phyloP scores from a whole-genome alignment of 1,139 yeast genomes.

The Saccharomyces pastorianus region DNA sequence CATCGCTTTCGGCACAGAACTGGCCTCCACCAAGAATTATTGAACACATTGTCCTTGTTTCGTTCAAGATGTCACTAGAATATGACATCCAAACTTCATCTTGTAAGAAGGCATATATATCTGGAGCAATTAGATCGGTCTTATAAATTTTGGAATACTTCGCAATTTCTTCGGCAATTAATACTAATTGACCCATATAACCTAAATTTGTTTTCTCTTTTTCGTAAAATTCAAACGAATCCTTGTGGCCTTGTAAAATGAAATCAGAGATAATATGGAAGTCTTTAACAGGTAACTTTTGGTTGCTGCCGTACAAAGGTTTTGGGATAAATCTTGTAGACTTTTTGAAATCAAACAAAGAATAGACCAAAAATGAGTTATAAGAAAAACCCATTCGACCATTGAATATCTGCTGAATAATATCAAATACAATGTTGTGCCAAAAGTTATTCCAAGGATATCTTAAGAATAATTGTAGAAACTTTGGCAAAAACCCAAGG shows the following conservation, averaged over 20 bases:
- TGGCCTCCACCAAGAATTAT: constrained; percentile 71
- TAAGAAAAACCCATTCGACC: constrained; percentile 93
- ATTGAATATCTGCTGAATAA: constrained; percentile 89
- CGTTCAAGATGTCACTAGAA: constrained; percentile 76
- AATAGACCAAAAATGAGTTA: constrained; percentile 63
- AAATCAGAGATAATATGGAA: constrained; percentile 69
- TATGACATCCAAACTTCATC: constrained; percentile 73
- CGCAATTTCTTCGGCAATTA: constrained; percentile 94
- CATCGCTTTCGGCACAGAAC: constrained; percentile 28
- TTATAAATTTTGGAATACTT: constrained; percentile 54
- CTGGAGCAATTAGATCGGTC: constrained; percentile 33
- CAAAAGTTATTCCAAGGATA: constrained; percentile 98
- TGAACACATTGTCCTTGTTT: constrained; percentile 88
- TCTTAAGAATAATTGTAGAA: constrained; percentile 73
- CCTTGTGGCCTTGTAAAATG: constrained; percentile 73
- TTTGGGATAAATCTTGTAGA: constrained; percentile 19
- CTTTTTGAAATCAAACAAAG: constrained; percentile 26
- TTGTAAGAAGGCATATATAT: constrained; percentile 29
- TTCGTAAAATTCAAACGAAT: constrained; percentile 61
- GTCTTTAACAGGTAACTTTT: constrained; percentile 27
- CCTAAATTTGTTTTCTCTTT: constrained; percentile 72
- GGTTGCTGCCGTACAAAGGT: background rate
- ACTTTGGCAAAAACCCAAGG: constrained; percentile 67
- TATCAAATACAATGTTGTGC: constrained; percentile 95
- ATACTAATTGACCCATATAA: constrained; percentile 93